Evolutionary conservation across 148 eudicot genomes (phyloP), one percentile per base, ranked within the genome.

Genomic region (Fallopia convolvulus): DNA sequence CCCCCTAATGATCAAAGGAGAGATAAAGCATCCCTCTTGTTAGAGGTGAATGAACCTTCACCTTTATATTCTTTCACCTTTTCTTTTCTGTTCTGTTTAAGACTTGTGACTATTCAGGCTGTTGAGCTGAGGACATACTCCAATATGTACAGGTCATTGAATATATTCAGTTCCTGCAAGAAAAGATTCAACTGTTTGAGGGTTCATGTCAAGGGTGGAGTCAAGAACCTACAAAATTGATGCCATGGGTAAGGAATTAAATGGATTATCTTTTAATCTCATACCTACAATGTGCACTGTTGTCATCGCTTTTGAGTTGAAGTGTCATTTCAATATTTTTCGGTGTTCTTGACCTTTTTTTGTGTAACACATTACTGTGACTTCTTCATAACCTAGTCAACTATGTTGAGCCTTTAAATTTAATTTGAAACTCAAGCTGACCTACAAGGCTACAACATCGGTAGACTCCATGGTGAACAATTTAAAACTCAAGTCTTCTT

Each of bases 1-100:
- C 99, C 99, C 58, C 89, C 94, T 72, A 92, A 88, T 88, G 97
- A 94, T 81, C 97, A 92, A 81, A 94, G 88, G 87, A 86, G 96
- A 74, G 99, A 94, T 80, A 94, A 90, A 79, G 99, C 99, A 78
- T 90, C 99, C 6, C 90, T 94, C 39, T 83, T 94, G 81, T 80
- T 94, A 86, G 99, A 94, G 99, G 99, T 94, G 79, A 36, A 12
- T 48, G 79, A 36, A 12, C 26, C 21, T 33, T 52, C 75, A 80
- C 74, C 47, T 80, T 70, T 76, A n/a, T n/a, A n/a, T n/a, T n/a
- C n/a, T n/a, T 33, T 52, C 75, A 80, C 74, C 47, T 80, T 70
- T 76, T 2, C 71, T 56, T 17, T 75, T 76, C 26, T 58, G 1
- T 56, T 77, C 60, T 11, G 42, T 41, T 23, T 41, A 42, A 8